A percentile compares a stretch with the other conserved stretches of the same genome.
These are phyloP conservation scores for Cutaneotrichosporon cutaneum DNA, from an alignment of 1,284 basidiomycete species.

Conservation along the genomic window DNA sequence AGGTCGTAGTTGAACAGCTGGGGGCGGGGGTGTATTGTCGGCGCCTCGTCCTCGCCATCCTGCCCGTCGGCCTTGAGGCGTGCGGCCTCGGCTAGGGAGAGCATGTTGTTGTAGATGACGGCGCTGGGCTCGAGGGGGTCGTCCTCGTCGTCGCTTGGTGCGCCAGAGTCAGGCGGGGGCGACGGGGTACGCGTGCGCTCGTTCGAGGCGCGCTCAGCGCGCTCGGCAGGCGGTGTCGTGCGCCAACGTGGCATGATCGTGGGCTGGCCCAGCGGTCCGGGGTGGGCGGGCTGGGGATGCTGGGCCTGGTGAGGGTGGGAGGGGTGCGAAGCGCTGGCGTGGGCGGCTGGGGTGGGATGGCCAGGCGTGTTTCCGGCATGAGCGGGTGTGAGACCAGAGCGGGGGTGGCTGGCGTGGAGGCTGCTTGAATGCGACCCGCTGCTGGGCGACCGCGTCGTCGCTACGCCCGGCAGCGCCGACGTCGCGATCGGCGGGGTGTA, in stretches of 20 bases:
- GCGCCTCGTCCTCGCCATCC: constrained; percentile 6
- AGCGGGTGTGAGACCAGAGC: neutral
- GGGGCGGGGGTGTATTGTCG: constrained; percentile 6
- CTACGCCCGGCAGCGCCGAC: neutral
- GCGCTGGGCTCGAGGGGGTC: constrained; percentile 33
- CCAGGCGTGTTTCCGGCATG: no score
- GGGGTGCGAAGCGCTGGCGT: neutral
- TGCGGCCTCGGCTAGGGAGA: constrained; percentile 50
- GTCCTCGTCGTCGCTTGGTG: constrained; percentile 32
- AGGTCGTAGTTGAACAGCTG: constrained; percentile 23
- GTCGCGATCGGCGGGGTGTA: neutral
- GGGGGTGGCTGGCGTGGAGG: neutral
- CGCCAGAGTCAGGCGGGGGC: neutral
- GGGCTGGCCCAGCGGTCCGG: neutral
- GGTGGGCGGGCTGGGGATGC: neutral
- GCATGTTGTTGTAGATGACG: constrained; percentile 47
- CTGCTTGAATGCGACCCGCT: neutral
- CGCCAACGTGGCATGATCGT: neutral
- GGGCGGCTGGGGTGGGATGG: neutral
- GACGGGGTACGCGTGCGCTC: neutral
- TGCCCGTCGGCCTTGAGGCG: constrained; percentile 42
- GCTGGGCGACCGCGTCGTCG: neutral
- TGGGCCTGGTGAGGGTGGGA: neutral
- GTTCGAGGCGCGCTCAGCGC: neutral
- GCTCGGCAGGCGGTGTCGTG: neutral